Conservation (phyloP, 495 filamentous ascomycete species). For the Aspergillus hancockii region DNA sequence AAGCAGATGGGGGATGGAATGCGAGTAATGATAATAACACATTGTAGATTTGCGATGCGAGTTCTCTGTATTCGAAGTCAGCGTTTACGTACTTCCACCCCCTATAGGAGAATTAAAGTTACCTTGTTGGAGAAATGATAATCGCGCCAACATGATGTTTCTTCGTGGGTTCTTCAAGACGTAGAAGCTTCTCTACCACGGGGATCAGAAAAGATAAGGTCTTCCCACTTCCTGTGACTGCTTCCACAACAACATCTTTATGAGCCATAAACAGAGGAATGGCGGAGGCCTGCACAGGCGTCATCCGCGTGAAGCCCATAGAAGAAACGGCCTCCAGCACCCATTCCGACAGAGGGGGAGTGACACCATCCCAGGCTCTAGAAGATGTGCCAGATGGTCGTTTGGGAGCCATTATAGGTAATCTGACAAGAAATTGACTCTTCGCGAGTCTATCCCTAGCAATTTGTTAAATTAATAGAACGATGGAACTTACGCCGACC, state of each 20-base stretch:
- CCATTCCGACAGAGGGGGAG: conserved; percentile 84
- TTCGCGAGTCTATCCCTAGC: neutral
- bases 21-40: conserved; percentile 75
- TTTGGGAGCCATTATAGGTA: conserved; percentile 38
- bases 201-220: conserved; percentile 91
- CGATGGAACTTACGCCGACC: neutral
- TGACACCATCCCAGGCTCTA: conserved; percentile 78
- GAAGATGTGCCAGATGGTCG: conserved; percentile 37
- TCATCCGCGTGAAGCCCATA: conserved; percentile 86
- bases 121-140: conserved; percentile 85
- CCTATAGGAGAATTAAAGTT: conserved; percentile 8
- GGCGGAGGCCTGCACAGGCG: conserved; percentile 91
- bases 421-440: conserved; percentile 2
- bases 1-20: conserved; percentile 79
- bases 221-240: conserved; percentile 94
- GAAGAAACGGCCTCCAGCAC: conserved; percentile 77
- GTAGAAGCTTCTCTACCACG: conserved; percentile 79
- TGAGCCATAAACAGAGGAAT: conserved; percentile 90
- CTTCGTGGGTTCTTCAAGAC: conserved; percentile 73
- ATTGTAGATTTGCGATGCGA: conserved; percentile 85
- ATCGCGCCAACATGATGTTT: conserved; percentile 88
- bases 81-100: neutral
- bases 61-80: conserved; percentile 57
- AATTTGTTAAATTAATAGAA: neutral
- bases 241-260: conserved; percentile 96